Percentiles rank a stretch among this genome's conserved stretches.
Conservation (phyloP, 2,329 filamentous ascomycete species). For the Cytospora chrysosperma region DNA sequence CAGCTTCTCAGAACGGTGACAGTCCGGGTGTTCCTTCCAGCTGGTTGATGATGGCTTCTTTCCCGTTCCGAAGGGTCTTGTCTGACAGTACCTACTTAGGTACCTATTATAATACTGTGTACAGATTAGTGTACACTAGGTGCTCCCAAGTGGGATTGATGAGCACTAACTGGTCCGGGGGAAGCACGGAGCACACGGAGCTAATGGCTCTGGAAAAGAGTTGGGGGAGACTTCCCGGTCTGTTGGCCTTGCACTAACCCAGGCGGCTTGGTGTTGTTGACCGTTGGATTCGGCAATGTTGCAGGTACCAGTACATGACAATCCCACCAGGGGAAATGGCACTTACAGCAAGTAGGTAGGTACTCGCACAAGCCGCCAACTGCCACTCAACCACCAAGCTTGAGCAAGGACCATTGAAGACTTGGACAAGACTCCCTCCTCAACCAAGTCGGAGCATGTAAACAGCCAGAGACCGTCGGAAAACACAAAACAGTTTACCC, state of each 20-base stretch:
- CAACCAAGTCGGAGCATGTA: not conserved
- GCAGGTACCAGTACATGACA: conserved; percentile 23
- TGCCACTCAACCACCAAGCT: not conserved
- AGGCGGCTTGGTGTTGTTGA: conserved; percentile 31
- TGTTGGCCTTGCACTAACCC: conserved; percentile 30
- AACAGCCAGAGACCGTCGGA: not conserved
- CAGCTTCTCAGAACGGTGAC: not conserved
- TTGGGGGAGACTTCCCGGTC: conserved; percentile 31
- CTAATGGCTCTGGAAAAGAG: conserved; percentile 26
- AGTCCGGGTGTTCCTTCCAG: too few species aligned
- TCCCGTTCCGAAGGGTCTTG: not conserved
- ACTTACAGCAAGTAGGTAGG: too few species aligned
- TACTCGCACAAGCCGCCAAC: not conserved
- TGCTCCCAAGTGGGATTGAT: too few species aligned
- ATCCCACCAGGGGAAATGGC: too few species aligned
- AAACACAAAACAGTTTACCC: not conserved
- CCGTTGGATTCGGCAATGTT: not conserved
- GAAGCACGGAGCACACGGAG: not conserved
- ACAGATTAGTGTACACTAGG: too few species aligned
- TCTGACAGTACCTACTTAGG: too few species aligned
- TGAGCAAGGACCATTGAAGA: not conserved
- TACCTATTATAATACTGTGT: too few species aligned
- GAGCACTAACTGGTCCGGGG: not conserved
- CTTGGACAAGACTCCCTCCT: not conserved
- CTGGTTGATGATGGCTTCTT: too few species aligned